phyloP scores from a whole-genome alignment of 208 protist species.

The Crithidia brevicula region DNA sequence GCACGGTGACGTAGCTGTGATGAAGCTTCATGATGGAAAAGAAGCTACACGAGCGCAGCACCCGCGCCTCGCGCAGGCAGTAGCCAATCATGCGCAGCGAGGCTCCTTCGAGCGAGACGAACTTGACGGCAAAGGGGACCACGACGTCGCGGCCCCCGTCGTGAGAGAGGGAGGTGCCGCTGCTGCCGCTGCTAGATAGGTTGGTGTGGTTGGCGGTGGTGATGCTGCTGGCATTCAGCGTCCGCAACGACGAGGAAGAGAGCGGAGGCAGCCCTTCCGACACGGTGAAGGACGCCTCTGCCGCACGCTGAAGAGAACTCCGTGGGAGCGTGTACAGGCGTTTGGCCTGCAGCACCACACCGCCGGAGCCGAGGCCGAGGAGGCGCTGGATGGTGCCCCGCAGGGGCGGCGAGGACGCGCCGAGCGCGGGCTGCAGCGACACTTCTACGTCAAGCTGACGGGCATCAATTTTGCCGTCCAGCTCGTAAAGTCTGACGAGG shows the following conservation, averaged over 20 bases:
- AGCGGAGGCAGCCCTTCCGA: slow-evolving; percentile 9
- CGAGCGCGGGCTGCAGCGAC: not conserved
- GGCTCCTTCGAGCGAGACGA: slow-evolving; percentile 54
- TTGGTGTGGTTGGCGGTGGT: not conserved
- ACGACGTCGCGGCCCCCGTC: not conserved
- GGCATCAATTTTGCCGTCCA: not conserved
- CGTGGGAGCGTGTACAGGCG: slow-evolving; percentile 32
- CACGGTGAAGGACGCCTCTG: slow-evolving; percentile 13
- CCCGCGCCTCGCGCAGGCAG: slow-evolving; percentile 54
- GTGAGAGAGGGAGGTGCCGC: not conserved
- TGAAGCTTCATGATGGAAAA: slow-evolving; percentile 80
- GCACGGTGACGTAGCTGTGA: slow-evolving; percentile 55
- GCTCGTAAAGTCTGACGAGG: not conserved
- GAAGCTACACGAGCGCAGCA: slow-evolving; percentile 65
- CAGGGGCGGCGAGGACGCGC: not conserved
- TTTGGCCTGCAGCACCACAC: slow-evolving; percentile 44
- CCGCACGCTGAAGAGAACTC: not conserved
- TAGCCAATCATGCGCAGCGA: slow-evolving; percentile 59
- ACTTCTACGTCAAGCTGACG: not conserved
- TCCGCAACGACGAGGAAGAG: not conserved
- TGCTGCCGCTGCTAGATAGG: slow-evolving; percentile 9
- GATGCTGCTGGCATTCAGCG: not conserved
- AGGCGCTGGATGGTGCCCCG: slow-evolving; percentile 29
- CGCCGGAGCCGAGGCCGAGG: slow-evolving; percentile 48
- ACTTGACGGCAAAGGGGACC: slow-evolving; percentile 54